phyloP scores from a whole-genome alignment of 169 alveolate genomes.

The Pseudocohnilembus persalinus region DNA sequence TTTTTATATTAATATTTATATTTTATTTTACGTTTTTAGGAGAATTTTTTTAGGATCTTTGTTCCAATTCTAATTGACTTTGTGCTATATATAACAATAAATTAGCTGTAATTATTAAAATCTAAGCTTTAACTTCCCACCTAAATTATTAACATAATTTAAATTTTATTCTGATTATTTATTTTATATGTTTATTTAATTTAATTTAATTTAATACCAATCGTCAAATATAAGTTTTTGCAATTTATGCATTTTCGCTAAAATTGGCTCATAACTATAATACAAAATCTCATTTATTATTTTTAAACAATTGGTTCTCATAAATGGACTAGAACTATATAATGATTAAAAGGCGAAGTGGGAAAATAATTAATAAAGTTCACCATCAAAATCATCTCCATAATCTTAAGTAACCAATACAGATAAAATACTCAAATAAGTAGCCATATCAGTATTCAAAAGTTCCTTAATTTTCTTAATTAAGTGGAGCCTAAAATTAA shows the following conservation, averaged over 20 bases:
- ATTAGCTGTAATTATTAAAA: slow-evolving; percentile 3
- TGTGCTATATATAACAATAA: slow-evolving; percentile 18
- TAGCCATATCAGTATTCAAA: slow-evolving; percentile 19
- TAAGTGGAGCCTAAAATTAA: slow-evolving; percentile 24
- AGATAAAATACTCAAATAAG: slow-evolving; percentile 27
- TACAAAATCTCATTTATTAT: slow-evolving; percentile 31
- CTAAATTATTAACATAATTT: too few relatives aligned
- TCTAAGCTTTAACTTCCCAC: slow-evolving; percentile 53
- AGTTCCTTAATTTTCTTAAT: slow-evolving; percentile 11
- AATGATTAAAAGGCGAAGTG: slow-evolving; percentile 23
- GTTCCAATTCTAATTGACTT: not conserved
- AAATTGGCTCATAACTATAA: slow-evolving; percentile 28
- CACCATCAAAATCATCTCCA: slow-evolving; percentile 36
- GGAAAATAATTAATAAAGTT: slow-evolving; percentile 24
- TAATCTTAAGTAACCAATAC: slow-evolving; percentile 24
- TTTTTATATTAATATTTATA: too few relatives aligned
- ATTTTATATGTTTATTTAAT: too few relatives aligned
- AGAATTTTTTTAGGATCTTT: not conserved
- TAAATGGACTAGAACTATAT: slow-evolving; percentile 34
- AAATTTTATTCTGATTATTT: too few relatives aligned
- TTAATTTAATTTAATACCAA: too few relatives aligned
- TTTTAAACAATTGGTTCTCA: slow-evolving; percentile 37
- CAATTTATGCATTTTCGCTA: slow-evolving; percentile 20
- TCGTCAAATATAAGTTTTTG: slow-evolving; percentile 35
- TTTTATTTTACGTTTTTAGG: too few relatives aligned